Evolutionary conservation across 352 stramenopile genomes (phyloP).

Genomic region (Phytophthora europaea): DNA sequence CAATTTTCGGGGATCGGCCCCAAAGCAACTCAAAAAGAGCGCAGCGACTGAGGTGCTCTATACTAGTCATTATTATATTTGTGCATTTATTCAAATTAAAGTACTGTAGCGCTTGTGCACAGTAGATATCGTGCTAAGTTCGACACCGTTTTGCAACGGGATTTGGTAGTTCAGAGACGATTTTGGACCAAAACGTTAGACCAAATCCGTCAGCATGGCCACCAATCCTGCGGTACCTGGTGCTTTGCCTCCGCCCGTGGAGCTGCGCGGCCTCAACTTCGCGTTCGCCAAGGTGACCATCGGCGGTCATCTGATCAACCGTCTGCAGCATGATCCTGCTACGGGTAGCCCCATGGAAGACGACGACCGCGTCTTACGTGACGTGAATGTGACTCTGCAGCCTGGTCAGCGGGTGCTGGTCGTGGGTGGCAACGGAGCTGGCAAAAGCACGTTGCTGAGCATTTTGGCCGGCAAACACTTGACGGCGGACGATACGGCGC

Average conservation of each 20-base stretch:
- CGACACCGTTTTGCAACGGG: too few species aligned
- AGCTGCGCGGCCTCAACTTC: conserved; percentile 74
- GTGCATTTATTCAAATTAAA: too few species aligned
- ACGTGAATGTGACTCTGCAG: conserved; percentile 88
- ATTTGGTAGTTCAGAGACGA: too few species aligned
- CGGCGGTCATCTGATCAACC: conserved; percentile 66
- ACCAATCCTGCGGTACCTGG: conserved; percentile 2
- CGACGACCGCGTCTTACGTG: conserved; percentile 86
- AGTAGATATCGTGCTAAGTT: too few species aligned
- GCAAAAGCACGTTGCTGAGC: conserved; percentile 96
- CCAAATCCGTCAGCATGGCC: conserved; percentile 7
- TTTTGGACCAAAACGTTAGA: too few species aligned
- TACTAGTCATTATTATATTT: too few species aligned
- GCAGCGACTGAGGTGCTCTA: too few species aligned
- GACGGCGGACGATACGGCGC: conserved; percentile 84
- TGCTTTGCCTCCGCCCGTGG: conserved; percentile 42
- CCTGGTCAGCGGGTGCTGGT: conserved; percentile 92
- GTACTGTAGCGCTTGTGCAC: too few species aligned
- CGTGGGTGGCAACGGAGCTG: conserved; percentile 95
- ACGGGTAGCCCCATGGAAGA: conserved; percentile 11
- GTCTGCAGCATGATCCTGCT: conserved; percentile 57
- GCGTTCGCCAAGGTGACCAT: conserved; percentile 81
- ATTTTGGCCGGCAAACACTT: conserved; percentile 97
- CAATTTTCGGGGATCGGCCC: too few species aligned
- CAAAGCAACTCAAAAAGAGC: too few species aligned